Conservation (phyloP, 2,329 filamentous ascomycete genomes). For the Trichoderma koningii region DNA sequence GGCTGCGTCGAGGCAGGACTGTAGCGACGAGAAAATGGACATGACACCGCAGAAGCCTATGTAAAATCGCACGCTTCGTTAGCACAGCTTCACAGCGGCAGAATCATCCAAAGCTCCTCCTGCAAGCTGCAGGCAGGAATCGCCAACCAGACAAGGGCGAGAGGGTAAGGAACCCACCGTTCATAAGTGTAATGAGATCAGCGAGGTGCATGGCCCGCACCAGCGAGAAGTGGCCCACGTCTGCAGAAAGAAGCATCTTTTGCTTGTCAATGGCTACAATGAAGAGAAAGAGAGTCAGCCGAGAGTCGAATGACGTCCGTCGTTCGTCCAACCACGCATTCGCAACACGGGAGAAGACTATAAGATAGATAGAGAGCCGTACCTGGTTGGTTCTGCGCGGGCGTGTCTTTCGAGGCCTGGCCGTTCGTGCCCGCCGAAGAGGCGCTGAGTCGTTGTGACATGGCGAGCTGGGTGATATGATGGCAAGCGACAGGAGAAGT, state of each 20-base stretch:
- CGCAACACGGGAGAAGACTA: neutral
- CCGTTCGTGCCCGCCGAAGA: slow-evolving; percentile 37
- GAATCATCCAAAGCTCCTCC: neutral
- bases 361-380: slow-evolving; percentile 29
- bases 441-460: slow-evolving; percentile 64
- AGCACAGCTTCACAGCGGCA: slow-evolving; percentile 6
- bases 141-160: neutral
- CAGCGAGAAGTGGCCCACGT: slow-evolving; percentile 73
- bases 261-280: slow-evolving; percentile 69
- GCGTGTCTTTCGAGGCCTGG: slow-evolving; percentile 36
- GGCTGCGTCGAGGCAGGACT: slow-evolving; percentile 80
- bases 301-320: neutral
- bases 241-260: slow-evolving; percentile 68
- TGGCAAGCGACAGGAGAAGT: too few species aligned
- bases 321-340: neutral
- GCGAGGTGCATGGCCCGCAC: slow-evolving; percentile 73
- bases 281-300: neutral
- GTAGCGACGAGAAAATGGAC: slow-evolving; percentile 93
- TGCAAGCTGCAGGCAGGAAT: neutral
- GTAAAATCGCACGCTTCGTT: slow-evolving; percentile 5
- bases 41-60: slow-evolving; percentile 82
- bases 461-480: slow-evolving; percentile 36
- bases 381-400: slow-evolving; percentile 40
- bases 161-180: slow-evolving; percentile 53
- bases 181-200: slow-evolving; percentile 80